These are phyloP conservation scores for Neocatenulostroma microsporum DNA, from an alignment of 2,329 filamentous ascomycete species.

Conservation along the genomic window DNA sequence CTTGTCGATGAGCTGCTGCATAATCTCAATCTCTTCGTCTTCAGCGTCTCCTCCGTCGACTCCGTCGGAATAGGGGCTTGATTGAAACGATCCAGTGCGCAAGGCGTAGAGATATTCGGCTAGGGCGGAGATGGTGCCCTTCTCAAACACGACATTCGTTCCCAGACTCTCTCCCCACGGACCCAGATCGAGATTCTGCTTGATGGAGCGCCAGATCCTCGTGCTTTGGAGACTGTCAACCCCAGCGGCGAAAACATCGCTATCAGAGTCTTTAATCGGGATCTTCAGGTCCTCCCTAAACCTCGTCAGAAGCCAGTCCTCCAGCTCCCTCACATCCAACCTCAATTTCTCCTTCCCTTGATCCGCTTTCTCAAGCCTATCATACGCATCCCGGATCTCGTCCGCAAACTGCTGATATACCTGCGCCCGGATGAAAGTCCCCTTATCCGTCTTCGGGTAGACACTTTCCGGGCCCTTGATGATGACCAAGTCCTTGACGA, in stretches of 20 bases:
- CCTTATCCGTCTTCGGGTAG: conserved; percentile 51
- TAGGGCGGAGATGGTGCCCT: conserved; percentile 26
- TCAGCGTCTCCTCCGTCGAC: conserved; percentile 19
- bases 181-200: conserved; percentile 31
- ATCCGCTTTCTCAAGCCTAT: conserved; percentile 6
- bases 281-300: conserved; percentile 27
- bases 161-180: conserved; percentile 17
- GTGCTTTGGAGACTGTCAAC: conserved; percentile 37
- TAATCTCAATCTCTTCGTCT: conserved; percentile 31
- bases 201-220: conserved; percentile 46
- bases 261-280: conserved; percentile 18
- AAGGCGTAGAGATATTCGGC: conserved; percentile 24
- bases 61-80: too few relatives aligned
- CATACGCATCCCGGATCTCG: conserved; percentile 35
- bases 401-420: conserved; percentile 44
- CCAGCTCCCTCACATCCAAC: conserved; percentile 26
- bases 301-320: conserved; percentile 24
- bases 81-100: conserved; percentile 20
- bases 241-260: conserved; percentile 44
- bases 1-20: conserved; percentile 25
- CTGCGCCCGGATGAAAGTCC: conserved; percentile 47
- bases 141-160: conserved; percentile 26
- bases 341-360: conserved; percentile 15
- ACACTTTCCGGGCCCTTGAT: conserved; percentile 38
- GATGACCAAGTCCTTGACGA: conserved; percentile 47